Conservation (phyloP, 2,329 filamentous ascomycete genomes). For the Pseudogymnoascus sp. region DNA sequence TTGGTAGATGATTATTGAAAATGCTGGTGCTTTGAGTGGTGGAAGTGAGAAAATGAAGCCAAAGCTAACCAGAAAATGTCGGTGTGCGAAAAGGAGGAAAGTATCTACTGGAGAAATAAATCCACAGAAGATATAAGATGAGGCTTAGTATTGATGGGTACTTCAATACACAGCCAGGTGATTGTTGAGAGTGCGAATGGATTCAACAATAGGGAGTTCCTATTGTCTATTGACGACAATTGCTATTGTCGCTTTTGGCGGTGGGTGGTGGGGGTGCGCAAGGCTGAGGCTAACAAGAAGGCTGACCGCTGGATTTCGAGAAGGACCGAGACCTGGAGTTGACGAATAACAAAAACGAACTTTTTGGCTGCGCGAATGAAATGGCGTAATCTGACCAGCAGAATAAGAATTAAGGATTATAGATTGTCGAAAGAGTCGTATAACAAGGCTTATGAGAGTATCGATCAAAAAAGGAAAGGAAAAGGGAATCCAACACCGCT, state of each 20-base stretch:
- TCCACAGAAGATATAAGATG: slow-evolving; percentile 6
- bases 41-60: slow-evolving; percentile 6
- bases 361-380: slow-evolving; percentile 1
- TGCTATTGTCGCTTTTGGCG: background rate
- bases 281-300: slow-evolving; percentile 4
- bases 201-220: background rate
- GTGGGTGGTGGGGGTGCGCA: background rate
- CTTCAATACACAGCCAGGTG: slow-evolving; percentile 1
- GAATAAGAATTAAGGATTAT: slow-evolving; percentile 5
- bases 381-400: slow-evolving; percentile 6
- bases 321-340: background rate
- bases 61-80: slow-evolving; percentile 1
- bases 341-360: slow-evolving; percentile 3
- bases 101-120: slow-evolving; percentile 7
- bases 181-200: slow-evolving; percentile 6
- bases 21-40: slow-evolving; percentile 2
- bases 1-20: background rate
- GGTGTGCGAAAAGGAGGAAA: background rate
- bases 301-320: slow-evolving; percentile 1
- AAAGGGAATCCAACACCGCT: slow-evolving; percentile 3
- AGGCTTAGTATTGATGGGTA: slow-evolving; percentile 5
- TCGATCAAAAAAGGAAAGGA: background rate
- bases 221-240: slow-evolving; percentile 5
- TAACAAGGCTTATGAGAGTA: slow-evolving; percentile 1
- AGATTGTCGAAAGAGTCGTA: background rate